Evolutionary conservation across 805 yeast genomes (phyloP).

Genomic region (Naumovozyma castellii): DNA sequence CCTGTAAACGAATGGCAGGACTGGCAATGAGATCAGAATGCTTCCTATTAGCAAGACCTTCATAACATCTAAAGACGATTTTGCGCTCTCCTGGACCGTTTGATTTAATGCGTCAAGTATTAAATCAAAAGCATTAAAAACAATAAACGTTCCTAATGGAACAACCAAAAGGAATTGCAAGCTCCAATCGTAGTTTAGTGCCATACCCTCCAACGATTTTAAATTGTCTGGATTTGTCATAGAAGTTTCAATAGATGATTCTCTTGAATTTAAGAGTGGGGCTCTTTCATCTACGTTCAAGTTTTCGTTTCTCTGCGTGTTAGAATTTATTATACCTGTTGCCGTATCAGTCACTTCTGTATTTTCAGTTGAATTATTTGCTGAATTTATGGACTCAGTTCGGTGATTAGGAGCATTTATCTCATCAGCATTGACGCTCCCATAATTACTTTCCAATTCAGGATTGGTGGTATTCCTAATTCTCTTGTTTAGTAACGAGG

Average conservation of each 20-base stretch:
- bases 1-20: conserved; percentile 63
- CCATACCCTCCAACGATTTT: neutral
- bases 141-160: conserved; percentile 53
- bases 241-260: neutral
- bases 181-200: conserved; percentile 68
- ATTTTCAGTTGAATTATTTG: neutral
- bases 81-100: conserved; percentile 56
- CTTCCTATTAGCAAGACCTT: conserved; percentile 29
- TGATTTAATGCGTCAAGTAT: conserved; percentile 58
- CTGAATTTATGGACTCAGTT: neutral
- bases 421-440: neutral
- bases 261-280: conserved; percentile 20
- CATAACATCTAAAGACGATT: conserved; percentile 33
- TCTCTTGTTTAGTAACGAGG: neutral
- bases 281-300: conserved; percentile 23
- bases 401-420: neutral
- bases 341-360: no score
- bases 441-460: neutral
- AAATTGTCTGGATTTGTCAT: neutral
- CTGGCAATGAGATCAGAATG: conserved; percentile 37
- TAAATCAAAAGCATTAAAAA: conserved; percentile 42
- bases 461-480: neutral
- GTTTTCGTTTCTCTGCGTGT: neutral
- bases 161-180: conserved; percentile 60
- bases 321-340: neutral